These are phyloP conservation scores for Coemansia asiatica DNA, from an alignment of 192 early-diverging fungal genomes.

Conservation along the genomic window DNA sequence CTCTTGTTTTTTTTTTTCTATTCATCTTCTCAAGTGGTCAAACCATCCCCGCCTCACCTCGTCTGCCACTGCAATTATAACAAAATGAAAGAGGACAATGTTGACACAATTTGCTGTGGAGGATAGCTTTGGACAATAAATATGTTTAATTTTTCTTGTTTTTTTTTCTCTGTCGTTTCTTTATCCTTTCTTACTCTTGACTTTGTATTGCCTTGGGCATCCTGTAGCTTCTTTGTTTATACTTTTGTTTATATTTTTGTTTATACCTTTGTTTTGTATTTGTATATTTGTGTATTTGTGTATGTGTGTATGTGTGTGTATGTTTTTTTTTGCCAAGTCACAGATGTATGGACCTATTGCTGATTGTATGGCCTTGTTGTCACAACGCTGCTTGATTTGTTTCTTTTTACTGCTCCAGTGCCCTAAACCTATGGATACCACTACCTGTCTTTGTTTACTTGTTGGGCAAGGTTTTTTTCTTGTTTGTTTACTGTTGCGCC, in stretches of 20 bases:
- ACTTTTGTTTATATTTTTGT: background rate
- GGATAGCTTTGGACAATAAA: background rate
- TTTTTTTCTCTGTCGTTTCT: constrained; percentile 3
- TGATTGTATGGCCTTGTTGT: background rate
- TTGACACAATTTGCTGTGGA: background rate
- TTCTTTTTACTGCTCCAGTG: background rate
- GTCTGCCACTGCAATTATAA: background rate
- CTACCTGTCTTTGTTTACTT: background rate
- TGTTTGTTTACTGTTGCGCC: background rate
- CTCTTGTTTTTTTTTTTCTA: no score
- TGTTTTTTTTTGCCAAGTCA: background rate
- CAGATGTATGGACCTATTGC: background rate
- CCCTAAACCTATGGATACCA: constrained; percentile 13
- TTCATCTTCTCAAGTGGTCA: background rate
- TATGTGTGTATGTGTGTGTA: no score
- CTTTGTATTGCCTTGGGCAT: background rate
- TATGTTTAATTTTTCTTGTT: background rate
- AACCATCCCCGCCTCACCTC: background rate
- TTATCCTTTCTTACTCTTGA: background rate
- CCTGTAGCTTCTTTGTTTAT: constrained; percentile 3
- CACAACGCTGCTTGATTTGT: background rate
- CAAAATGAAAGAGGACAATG: background rate
- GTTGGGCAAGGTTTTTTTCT: background rate
- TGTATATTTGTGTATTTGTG: no score
- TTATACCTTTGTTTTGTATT: background rate